Evolutionary conservation across 2,329 filamentous ascomycete genomes (phyloP).

Genomic region (Sclerotiophoma versabilis): DNA sequence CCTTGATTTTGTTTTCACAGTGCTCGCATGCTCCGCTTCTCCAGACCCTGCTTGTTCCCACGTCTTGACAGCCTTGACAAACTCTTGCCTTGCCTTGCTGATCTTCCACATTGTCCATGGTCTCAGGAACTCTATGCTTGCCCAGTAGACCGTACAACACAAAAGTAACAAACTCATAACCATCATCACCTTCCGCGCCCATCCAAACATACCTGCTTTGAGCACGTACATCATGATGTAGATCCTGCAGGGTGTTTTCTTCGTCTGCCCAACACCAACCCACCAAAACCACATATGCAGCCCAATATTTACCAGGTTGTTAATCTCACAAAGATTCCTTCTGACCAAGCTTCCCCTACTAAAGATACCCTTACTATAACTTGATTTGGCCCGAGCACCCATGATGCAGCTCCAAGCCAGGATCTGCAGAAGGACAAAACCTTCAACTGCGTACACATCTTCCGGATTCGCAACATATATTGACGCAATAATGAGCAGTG

Average conservation of each 20-base stretch:
- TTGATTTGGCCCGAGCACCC: constrained; percentile 13
- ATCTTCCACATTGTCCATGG: constrained; percentile 6
- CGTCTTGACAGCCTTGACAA: constrained; percentile 7
- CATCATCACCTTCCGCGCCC: constrained; percentile 29
- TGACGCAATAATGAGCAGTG: constrained; percentile 24
- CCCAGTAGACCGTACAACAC: constrained; percentile 13
- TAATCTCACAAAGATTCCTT: constrained; percentile 1
- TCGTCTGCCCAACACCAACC: constrained; percentile 24
- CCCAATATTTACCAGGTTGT: constrained; percentile 11
- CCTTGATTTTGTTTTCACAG: background rate
- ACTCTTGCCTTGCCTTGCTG: constrained; percentile 8
- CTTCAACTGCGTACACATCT: constrained; percentile 25
- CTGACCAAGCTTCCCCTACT: constrained; percentile 1
- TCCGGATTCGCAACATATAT: constrained; percentile 20
- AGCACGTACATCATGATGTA: constrained; percentile 24
- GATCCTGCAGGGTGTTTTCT: constrained; percentile 28
- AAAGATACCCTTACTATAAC: constrained; percentile 1
- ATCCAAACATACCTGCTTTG: constrained; percentile 30
- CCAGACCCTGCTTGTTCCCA: constrained; percentile 1
- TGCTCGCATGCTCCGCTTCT: background rate
- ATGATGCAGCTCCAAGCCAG: constrained; percentile 23
- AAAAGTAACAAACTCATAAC: constrained; percentile 17
- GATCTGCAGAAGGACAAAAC: constrained; percentile 31
- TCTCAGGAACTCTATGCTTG: constrained; percentile 4
- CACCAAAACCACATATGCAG: constrained; percentile 36